Evolutionary conservation across 1,139 yeast genomes (phyloP), one percentile per base, ranked within the genome.

Genomic region (Blastobotrys arbuscula): DNA sequence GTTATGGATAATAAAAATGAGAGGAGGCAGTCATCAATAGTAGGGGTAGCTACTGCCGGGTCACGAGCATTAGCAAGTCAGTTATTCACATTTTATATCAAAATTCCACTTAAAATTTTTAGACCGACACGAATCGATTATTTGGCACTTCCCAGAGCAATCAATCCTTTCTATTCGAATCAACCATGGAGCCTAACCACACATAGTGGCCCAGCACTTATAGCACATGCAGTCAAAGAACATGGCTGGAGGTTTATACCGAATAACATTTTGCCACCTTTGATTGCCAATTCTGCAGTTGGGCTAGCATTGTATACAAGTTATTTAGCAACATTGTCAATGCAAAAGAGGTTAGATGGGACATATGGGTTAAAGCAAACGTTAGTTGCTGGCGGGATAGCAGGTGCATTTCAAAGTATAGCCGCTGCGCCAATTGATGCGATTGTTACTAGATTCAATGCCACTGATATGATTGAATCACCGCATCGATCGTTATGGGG

Each of bases 341-440:
- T 65, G 10, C 51, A 61, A 47, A 52, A 48, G 37, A 47, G 43
- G 30, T 50, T 41, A 26, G 48, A 48, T 34, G 52, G 52, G 21
- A 50, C 55, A 16, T 45, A 51, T 19, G 48, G 52, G 8, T 21
- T 50, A 16, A 26, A 61, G 50, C 89, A 84, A 59, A 81, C 94
- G 0, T 79, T 88, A 70, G 67, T 78, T 48, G 88, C 96, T 0
- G 97, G 97, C 0, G 81, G 82, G 51, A 58, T 86, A 0, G 97
- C 97, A 0, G 97, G 97, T 0, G 79, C 82, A 0, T 79, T 81
- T 13, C 96, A 92, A 59, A 84, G 95, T 16, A 68, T 87, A n/a
- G 92, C 89, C 1, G 96, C 96, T 1, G 95, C 97, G 1, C 97
- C 97, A 0, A 76, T 90, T 2, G 97, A 90, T 66, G 96, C 97